A percentile compares a stretch with the other conserved stretches of the same genome.
Conservation (phyloP, 768 basidiomycete species). For the Amanita subjunquillea region DNA sequence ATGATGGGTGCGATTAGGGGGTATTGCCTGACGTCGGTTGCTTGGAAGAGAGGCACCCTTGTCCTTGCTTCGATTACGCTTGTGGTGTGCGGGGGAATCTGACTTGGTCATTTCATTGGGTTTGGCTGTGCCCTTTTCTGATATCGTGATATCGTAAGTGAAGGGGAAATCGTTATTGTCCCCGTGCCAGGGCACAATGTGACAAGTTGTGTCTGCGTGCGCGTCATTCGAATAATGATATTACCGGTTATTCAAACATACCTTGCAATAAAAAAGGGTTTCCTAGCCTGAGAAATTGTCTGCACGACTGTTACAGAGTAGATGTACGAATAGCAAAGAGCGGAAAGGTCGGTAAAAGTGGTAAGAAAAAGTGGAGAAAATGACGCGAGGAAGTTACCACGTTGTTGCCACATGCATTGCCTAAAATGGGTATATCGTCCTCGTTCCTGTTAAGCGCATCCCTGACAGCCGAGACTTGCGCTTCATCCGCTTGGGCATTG, state of each 20-base stretch:
- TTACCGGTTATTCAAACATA: constrained; percentile 3
- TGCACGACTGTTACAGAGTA: constrained; percentile 16
- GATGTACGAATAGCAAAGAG: constrained; percentile 10
- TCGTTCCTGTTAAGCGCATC: constrained; percentile 9
- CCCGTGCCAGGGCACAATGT: not conserved
- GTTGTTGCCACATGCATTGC: constrained; percentile 29
- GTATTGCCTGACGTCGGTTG: not conserved
- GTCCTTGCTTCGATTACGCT: not conserved
- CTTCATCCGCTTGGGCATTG: constrained; percentile 27
- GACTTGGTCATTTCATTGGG: constrained; percentile 10
- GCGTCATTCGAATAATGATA: not conserved
- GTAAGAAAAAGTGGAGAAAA: constrained; percentile 12
- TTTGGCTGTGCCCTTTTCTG: constrained; percentile 9
- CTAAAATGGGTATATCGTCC: constrained; percentile 18
- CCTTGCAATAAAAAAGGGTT: constrained; percentile 31
- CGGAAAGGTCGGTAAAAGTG: constrained; percentile 11
- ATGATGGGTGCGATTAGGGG: not conserved
- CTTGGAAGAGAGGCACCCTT: constrained; percentile 3
- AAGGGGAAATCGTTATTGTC: not conserved
- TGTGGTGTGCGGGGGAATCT: not conserved
- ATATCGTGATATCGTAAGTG: constrained; percentile 8
- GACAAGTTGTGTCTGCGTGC: not conserved
- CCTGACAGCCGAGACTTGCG: constrained; percentile 30
- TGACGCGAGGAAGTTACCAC: constrained; percentile 21
- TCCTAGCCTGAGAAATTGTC: constrained; percentile 19